phyloP scores from a whole-genome alignment of 139 green algal genomes.

The Coelastrella sp. region DNA sequence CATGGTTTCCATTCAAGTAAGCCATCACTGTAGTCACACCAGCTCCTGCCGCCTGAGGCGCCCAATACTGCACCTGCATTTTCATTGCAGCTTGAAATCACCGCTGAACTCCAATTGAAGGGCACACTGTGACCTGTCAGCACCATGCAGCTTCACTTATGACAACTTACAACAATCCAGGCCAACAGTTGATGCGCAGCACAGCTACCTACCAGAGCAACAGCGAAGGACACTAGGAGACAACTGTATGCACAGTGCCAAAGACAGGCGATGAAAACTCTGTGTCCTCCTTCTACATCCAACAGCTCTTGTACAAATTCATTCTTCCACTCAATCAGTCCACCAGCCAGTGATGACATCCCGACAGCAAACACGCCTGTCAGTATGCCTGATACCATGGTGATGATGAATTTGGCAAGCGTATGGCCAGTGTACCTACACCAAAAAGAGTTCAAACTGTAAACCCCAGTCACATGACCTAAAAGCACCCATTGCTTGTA shows the following conservation, averaged over 20 bases:
- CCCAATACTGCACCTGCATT: slow-evolving; percentile 79
- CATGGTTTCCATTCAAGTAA: slow-evolving; percentile 81
- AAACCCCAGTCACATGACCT: too few relatives aligned
- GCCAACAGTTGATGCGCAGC: too few relatives aligned
- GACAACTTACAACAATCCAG: too few relatives aligned
- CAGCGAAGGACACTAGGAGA: slow-evolving; percentile 42
- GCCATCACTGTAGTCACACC: slow-evolving; percentile 92
- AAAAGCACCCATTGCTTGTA: too few relatives aligned
- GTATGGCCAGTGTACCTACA: slow-evolving; percentile 83
- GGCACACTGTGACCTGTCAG: too few relatives aligned
- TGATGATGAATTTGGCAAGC: slow-evolving; percentile 76
- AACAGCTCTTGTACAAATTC: slow-evolving; percentile 51
- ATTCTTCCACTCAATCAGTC: slow-evolving; percentile 57
- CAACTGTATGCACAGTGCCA: slow-evolving; percentile 35
- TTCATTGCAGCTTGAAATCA: neutral
- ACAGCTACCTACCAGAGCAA: slow-evolving; percentile 21
- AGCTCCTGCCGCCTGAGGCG: slow-evolving; percentile 79
- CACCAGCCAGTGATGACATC: slow-evolving; percentile 54
- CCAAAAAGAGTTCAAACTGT: neutral
- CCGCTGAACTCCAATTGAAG: too few relatives aligned
- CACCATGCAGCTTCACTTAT: too few relatives aligned
- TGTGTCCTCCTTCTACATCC: slow-evolving; percentile 18
- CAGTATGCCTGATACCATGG: slow-evolving; percentile 70
- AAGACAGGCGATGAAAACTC: slow-evolving; percentile 35
- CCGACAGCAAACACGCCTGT: slow-evolving; percentile 73